A percentile compares a stretch with the other conserved stretches of the same genome.
Evolutionary conservation across 805 yeast species (phyloP).

Genomic region (Wickerhamiella cacticola): DNA sequence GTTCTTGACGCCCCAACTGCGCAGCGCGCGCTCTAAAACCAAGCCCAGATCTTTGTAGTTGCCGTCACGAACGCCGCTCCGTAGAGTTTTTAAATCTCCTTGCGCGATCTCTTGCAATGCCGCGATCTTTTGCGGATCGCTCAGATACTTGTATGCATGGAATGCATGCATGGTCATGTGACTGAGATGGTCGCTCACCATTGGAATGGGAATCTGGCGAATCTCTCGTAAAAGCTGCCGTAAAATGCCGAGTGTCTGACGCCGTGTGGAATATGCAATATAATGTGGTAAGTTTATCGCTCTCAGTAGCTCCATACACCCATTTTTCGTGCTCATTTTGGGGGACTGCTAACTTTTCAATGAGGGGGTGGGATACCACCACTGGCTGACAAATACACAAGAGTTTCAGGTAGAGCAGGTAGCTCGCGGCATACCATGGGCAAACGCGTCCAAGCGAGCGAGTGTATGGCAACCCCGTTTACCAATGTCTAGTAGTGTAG

Average conservation of each 20-base stretch:
- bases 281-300: constrained; percentile 5
- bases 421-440: no score
- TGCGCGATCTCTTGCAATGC: constrained; percentile 16
- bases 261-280: not conserved
- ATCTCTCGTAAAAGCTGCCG: not conserved
- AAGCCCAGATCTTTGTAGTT: constrained; percentile 12
- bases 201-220: not conserved
- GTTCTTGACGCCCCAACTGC: constrained; percentile 13
- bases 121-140: constrained; percentile 12
- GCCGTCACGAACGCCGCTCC: constrained; percentile 12
- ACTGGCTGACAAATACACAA: no score
- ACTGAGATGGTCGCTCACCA: constrained; percentile 6
- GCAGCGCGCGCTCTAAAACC: constrained; percentile 17
- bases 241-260: not conserved
- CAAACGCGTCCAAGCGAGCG: no score
- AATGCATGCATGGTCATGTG: constrained; percentile 14
- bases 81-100: constrained; percentile 13
- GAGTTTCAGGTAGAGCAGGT: no score
- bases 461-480: not conserved
- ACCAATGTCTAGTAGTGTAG: not conserved
- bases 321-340: not conserved
- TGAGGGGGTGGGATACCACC: no score
- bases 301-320: not conserved
- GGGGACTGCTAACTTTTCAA: no score
- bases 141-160: constrained; percentile 18